Evolutionary conservation across 1,284 basidiomycete genomes (phyloP).

Genomic region (Wallemia mellicola): DNA sequence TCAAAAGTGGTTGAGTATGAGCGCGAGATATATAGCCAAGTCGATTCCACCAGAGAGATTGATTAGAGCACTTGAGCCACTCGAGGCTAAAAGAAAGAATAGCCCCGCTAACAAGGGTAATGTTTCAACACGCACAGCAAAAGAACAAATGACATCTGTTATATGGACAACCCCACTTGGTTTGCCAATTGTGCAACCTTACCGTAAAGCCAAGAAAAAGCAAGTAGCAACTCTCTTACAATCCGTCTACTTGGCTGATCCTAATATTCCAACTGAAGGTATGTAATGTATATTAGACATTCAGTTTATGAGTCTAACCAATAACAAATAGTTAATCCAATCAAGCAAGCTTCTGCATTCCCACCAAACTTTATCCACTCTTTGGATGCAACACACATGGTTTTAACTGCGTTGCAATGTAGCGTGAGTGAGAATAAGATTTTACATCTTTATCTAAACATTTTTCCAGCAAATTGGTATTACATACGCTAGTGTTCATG

Average conservation of each 20-base stretch:
- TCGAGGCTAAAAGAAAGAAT: slow-evolving; percentile 3
- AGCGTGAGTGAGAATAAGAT: too few species aligned
- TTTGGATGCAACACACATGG: slow-evolving; percentile 95
- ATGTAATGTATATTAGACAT: slow-evolving; percentile 6
- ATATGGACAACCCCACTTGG: slow-evolving; percentile 91
- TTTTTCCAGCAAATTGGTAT: slow-evolving; percentile 33
- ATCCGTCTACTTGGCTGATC: slow-evolving; percentile 77
- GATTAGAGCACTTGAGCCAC: slow-evolving; percentile 18
- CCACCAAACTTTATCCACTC: slow-evolving; percentile 97
- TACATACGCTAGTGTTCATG: slow-evolving; percentile 84
- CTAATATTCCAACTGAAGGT: slow-evolving; percentile 41
- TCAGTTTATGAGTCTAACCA: background rate
- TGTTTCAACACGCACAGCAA: slow-evolving; percentile 21
- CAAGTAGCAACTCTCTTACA: slow-evolving; percentile 58
- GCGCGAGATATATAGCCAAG: slow-evolving; percentile 58
- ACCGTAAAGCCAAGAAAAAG: slow-evolving; percentile 52
- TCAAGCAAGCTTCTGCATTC: slow-evolving; percentile 84
- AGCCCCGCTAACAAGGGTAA: background rate
- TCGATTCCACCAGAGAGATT: slow-evolving; percentile 53
- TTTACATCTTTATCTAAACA: too few species aligned
- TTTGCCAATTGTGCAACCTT: slow-evolving; percentile 84
- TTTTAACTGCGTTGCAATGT: slow-evolving; percentile 81
- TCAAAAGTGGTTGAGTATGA: slow-evolving; percentile 63
- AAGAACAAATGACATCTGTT: slow-evolving; percentile 83
- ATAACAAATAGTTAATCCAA: slow-evolving; percentile 33